Evolutionary conservation across 2,329 filamentous ascomycete species (phyloP), one percentile per base, ranked within the genome.

Genomic region (Colletotrichum lindemuthianum): DNA sequence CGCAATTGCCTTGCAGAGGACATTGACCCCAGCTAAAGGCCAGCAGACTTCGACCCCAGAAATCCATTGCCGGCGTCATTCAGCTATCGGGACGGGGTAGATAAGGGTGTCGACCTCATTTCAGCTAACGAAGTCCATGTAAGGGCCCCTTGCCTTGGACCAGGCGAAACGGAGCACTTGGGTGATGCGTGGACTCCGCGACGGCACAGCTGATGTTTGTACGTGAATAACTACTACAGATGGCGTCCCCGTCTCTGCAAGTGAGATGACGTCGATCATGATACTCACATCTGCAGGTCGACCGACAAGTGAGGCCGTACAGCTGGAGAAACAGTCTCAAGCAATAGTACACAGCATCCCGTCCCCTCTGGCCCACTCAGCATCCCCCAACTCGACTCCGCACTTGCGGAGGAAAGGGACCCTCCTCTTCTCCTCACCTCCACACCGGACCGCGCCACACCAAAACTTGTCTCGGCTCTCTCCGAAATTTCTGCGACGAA

Each of bases 51-150:
- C 24, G 24, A 24, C 24, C 24, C 24, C 24, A 24, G 24, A 24
- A 24, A 24, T 24, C 24, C 24, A 24, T 12, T 37, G 24, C 24
- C 45, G 45, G 41, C 34, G 39, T 33, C 40, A 48, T 41, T 48
- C 24, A 45, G 48, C 37, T 48, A 32, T 37, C 41, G 33, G 36
- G 9, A 44, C 40, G 33, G n/a, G 24, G n/a, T 40, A 24, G 24
- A 24, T 48, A 51, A 57, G 59, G 60, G 60, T 63, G 67, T 65
- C 53, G 56, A 59, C 44, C 65, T 65, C 57, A 54, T 52, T 41
- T 58, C 53, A 39, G 48, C 16, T 6, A 48, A 64, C 48, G 53
- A 41, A 59, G 53, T 47, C 24, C 5, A 24, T 64, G 59, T 54
- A 66, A 66, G 60, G 59, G 59, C 60, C 37, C 39, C 41, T 34